Percentiles rank a stretch among this genome's conserved stretches.
Conservation (phyloP, 2,329 filamentous ascomycete species). For the Epichloe scottii region DNA sequence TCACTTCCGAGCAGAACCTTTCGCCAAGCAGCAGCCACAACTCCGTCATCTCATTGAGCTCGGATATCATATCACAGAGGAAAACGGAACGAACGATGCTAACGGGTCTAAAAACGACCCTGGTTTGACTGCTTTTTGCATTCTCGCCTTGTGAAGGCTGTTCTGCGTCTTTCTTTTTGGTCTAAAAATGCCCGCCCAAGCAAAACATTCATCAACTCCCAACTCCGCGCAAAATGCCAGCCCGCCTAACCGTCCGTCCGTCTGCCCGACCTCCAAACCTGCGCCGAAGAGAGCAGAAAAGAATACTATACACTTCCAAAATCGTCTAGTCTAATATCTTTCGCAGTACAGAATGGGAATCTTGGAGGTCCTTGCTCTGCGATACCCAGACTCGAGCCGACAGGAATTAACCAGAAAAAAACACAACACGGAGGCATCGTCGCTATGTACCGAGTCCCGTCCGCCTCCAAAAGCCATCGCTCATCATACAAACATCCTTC, state of each 20-base stretch:
- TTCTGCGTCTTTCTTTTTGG: slow-evolving; percentile 2
- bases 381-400: not conserved
- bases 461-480: not conserved
- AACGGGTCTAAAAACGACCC: not conserved
- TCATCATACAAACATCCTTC: slow-evolving; percentile 12
- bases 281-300: not conserved
- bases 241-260: slow-evolving; percentile 8
- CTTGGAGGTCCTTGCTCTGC: not conserved
- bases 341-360: not conserved
- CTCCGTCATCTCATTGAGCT: not conserved
- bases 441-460: slow-evolving; percentile 1
- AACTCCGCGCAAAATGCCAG: slow-evolving; percentile 25
- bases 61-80: not conserved
- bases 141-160: slow-evolving; percentile 10
- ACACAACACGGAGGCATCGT: slow-evolving; percentile 1
- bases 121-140: slow-evolving; percentile 6
- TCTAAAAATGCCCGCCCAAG: not conserved
- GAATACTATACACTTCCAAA: slow-evolving; percentile 8
- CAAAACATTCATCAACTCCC: slow-evolving; percentile 14
- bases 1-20: too few species aligned
- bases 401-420: not conserved
- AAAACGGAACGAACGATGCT: not conserved
- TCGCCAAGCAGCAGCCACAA: too few species aligned
- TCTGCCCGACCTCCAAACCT: not conserved
- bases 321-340: not conserved